Evolutionary conservation across 208 protist species (phyloP), one percentile per base, ranked within the genome.

Genomic region (Leishmania gerbilli): DNA sequence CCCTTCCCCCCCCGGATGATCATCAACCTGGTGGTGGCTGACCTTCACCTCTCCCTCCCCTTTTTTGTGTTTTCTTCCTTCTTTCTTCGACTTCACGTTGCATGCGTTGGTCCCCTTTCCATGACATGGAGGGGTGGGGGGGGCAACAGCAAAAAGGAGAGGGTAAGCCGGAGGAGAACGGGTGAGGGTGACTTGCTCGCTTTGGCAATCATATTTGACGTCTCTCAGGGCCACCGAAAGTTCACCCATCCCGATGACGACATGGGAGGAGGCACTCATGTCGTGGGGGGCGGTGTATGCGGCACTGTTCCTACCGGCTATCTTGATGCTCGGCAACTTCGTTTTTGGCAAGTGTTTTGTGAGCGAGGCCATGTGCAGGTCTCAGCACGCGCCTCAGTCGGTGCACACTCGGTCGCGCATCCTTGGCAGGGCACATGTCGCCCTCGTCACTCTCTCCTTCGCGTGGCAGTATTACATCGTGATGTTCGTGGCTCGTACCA

Each of bases 321-420:
- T 91, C 37, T 69, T 91, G 4, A 89, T 95, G 89, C 76, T 87
- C 60, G 58, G 79, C 31, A 93, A 93, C 71, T 95, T 93, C 83
- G 84, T 93, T 27, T 83, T 92, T 83, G 92, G 92, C 31, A 88
- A 86, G 27, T 95, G 90, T 55, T 90, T 92, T 69, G 62, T 95
- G 5, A 89, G 86, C 37, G 90, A 92, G 68, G 81, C 86, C 42
- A 71, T 95, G 55, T 82, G 71, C 3, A 64, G 76, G 1, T 53
- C 64, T 9, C 92, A 90, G 79, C 82, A 90, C 31, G 77, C 76
- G 49, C 80, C 84, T 62, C 77, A 68, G 21, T 77, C 84, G 17
- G 11, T 75, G 31, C 79, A 86, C 51, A 86, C 72, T 1, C 72
- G 74, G 2, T 72, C 79, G 24, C 85, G 85, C 62, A 51, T 84